A percentile compares a stretch with the other conserved stretches of the same genome.
These are phyloP conservation scores for Chaetomium fimeti DNA, from an alignment of 495 filamentous ascomycete genomes.

Conservation along the genomic window DNA sequence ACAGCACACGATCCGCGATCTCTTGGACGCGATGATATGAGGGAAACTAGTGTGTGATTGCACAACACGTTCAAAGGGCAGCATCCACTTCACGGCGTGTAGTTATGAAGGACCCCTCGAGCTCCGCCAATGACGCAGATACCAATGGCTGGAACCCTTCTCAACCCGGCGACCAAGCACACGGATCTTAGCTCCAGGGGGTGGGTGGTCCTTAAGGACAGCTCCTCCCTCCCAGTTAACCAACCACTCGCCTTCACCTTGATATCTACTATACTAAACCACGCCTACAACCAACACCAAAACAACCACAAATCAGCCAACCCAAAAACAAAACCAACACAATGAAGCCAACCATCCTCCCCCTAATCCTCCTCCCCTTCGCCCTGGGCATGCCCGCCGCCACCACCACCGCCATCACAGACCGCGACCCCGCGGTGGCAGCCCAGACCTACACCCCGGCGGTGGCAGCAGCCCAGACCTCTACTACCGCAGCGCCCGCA, in stretches of 20 bases:
- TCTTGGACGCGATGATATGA: slow-evolving; percentile 11
- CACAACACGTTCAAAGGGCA: not conserved
- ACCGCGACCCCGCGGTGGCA: not conserved
- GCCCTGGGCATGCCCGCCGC: slow-evolving; percentile 4
- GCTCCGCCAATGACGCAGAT: too few relatives aligned
- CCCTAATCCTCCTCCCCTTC: slow-evolving; percentile 3
- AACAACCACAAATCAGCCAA: not conserved
- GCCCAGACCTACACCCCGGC: not conserved
- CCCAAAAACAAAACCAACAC: not conserved
- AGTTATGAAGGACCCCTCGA: too few relatives aligned
- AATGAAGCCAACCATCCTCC: slow-evolving; percentile 7
- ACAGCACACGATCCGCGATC: not conserved
- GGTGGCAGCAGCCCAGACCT: not conserved
- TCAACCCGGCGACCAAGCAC: too few relatives aligned
- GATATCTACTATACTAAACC: too few relatives aligned
- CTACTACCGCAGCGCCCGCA: too few relatives aligned
- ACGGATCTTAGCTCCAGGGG: too few relatives aligned
- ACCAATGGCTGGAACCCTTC: too few relatives aligned
- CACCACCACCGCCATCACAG: not conserved
- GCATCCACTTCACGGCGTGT: too few relatives aligned
- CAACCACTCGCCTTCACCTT: not conserved
- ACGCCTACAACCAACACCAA: not conserved
- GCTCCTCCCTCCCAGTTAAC: not conserved
- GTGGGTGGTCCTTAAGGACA: not conserved
- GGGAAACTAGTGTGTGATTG: not conserved